Evolutionary conservation across 257 asterid genomes (phyloP).

Genomic region (Fraxinus quadrangulata): DNA sequence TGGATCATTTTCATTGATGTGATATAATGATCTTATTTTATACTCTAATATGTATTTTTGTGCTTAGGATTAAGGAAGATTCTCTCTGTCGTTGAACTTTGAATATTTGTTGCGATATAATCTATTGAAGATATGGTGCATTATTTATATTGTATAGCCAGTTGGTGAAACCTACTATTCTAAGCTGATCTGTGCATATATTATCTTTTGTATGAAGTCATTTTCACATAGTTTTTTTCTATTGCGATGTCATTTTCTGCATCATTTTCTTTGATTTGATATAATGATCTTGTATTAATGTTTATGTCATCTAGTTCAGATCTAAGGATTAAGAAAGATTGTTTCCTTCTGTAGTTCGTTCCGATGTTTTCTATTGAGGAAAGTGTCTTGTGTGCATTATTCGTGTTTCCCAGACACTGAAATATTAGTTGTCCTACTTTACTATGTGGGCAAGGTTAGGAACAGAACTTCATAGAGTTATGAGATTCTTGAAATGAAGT

Average conservation of each 20-base stretch:
- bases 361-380: neutral
- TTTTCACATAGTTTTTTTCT: too few species aligned
- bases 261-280: neutral
- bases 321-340: neutral
- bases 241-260: neutral
- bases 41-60: neutral
- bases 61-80: neutral
- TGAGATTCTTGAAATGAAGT: neutral
- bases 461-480: neutral
- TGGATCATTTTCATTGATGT: neutral
- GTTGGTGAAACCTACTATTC: neutral
- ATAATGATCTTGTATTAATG: neutral
- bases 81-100: neutral
- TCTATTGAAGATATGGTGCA: neutral
- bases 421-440: too few species aligned
- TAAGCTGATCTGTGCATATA: neutral
- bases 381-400: neutral
- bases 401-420: neutral
- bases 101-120: neutral
- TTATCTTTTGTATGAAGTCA: neutral
- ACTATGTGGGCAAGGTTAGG: neutral
- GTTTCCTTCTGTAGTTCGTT: neutral
- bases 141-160: neutral
- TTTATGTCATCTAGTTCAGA: neutral
- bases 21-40: neutral